Base-by-base conservation (phyloP, 805 yeast species). In the Lipomyces sp. region DNA sequence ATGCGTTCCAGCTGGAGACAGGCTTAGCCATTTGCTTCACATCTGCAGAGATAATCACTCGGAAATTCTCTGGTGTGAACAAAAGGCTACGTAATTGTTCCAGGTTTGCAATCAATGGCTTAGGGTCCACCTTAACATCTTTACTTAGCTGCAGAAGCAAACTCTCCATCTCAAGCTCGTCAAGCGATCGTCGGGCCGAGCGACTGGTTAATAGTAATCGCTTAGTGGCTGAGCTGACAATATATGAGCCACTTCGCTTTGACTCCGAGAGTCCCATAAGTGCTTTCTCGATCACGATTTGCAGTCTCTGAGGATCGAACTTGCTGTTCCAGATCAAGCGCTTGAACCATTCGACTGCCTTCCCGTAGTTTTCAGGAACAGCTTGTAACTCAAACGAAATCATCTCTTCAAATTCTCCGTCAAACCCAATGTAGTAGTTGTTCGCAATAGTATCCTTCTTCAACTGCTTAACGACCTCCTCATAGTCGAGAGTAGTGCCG, bases 261-360 rank as follows among this genome's bases (percentile, higher is more conserved):
- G 79, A 78, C 63, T 87, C 92, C 0, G 92, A 85, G 35, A 89
- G 73, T 1, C 85, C 77, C 67, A 86, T 87, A 60, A 89, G 76
- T 51, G 84, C 77, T 73, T 87, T 87, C 64, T 88, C 90, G 39
- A 89, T 76, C 18, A 88, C 81, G 34, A 90, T 85, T 71, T 84
- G 82, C 32, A 92, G 84, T 76, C 98, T 83, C 10, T 85, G 82
- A 69, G 85, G 86, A 64, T 92, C 97, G 76, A 90, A 91, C 5
- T 85, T 82, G 35, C 90, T 84, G 71, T 85, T 83, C 76, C 85
- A 87, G 72, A 92, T 77, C 24, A 90, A 82, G 65, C 86, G 86
- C 55, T 81, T 77, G 54, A 90, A 80, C 98, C 98, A 95, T 32
- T 86, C 84, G 51, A 93, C 86, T 0, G 94, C 92, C 57, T 83